Percentiles rank a stretch among this genome's conserved stretches.
phyloP scores from a whole-genome alignment of 2,329 filamentous ascomycete genomes.

The Cordyceps sp. region DNA sequence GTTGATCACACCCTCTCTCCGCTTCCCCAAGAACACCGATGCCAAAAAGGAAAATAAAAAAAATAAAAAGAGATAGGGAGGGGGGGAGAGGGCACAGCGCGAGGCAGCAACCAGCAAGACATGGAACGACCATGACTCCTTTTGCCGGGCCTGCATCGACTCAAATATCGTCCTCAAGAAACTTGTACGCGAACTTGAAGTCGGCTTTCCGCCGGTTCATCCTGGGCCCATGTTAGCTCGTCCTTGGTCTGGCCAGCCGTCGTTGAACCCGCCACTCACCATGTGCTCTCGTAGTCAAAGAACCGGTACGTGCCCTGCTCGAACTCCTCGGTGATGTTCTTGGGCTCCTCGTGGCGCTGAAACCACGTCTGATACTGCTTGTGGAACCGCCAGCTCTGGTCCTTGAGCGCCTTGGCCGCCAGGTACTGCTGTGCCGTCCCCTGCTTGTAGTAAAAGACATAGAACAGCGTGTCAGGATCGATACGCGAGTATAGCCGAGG shows the following conservation, averaged over 20 bases:
- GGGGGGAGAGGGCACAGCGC: too few relatives aligned
- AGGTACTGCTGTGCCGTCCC: slow-evolving; percentile 91
- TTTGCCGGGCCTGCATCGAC: not conserved
- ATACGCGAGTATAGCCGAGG: slow-evolving; percentile 74
- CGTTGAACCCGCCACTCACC: too few relatives aligned
- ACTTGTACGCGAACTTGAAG: slow-evolving; percentile 97
- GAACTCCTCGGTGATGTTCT: slow-evolving; percentile 95
- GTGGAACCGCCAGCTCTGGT: slow-evolving; percentile 97
- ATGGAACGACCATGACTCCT: too few relatives aligned
- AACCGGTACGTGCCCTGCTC: slow-evolving; percentile 98
- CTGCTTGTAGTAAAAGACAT: slow-evolving; percentile 98
- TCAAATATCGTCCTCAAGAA: slow-evolving; percentile 65
- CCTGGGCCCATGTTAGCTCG: slow-evolving; percentile 34
- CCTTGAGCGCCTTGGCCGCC: slow-evolving; percentile 90
- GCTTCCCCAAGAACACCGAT: too few relatives aligned
- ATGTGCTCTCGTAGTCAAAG: slow-evolving; percentile 98
- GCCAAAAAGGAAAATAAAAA: too few relatives aligned
- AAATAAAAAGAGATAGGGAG: too few relatives aligned
- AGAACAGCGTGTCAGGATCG: slow-evolving; percentile 92
- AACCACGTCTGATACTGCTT: slow-evolving; percentile 99
- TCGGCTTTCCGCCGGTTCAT: slow-evolving; percentile 97
- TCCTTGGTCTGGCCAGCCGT: too few relatives aligned
- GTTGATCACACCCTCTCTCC: too few relatives aligned
- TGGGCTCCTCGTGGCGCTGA: slow-evolving; percentile 93
- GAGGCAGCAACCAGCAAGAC: too few relatives aligned